Evolutionary conservation across 1,139 yeast genomes (phyloP).

Genomic region (Blastobotrys raffinosifermentans): DNA sequence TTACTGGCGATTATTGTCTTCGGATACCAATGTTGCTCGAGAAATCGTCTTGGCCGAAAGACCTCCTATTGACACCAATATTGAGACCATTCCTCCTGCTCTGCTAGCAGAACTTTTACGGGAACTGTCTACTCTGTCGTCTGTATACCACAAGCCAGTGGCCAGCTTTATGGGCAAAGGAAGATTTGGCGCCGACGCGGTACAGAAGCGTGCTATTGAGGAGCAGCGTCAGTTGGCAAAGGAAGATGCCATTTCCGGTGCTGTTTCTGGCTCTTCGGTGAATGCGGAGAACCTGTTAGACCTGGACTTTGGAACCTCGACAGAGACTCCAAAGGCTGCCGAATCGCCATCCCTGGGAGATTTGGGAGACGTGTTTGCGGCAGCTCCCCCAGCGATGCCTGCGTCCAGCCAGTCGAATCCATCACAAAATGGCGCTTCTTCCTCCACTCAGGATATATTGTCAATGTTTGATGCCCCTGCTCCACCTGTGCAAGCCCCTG

Average conservation of each 20-base stretch:
- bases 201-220: conserved; percentile 53
- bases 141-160: conserved; percentile 85
- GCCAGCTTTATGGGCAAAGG: conserved; percentile 54
- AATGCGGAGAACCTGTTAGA: conserved; percentile 83
- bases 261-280: conserved; percentile 23
- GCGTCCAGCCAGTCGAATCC: too few relatives aligned
- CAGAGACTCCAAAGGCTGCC: conserved; percentile 24
- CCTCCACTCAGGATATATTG: conserved; percentile 28
- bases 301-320: conserved; percentile 53
- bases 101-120: conserved; percentile 60
- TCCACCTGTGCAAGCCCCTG: conserved; percentile 24
- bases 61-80: conserved; percentile 68
- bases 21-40: conserved; percentile 44
- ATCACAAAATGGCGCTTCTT: too few relatives aligned
- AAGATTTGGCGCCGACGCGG: conserved; percentile 39
- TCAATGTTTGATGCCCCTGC: conserved; percentile 26
- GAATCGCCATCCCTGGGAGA: conserved; percentile 23
- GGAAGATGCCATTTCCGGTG: conserved; percentile 61
- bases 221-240: conserved; percentile 76
- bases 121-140: conserved; percentile 82
- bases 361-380: conserved; percentile 30
- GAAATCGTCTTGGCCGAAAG: conserved; percentile 54
- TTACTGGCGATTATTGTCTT: conserved; percentile 86
- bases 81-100: conserved; percentile 63
- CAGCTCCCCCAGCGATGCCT: conserved; percentile 28